Evolutionary conservation across 2,329 filamentous ascomycete species (phyloP), one percentile per base, ranked within the genome.

Genomic region (Bertia moriformis): DNA sequence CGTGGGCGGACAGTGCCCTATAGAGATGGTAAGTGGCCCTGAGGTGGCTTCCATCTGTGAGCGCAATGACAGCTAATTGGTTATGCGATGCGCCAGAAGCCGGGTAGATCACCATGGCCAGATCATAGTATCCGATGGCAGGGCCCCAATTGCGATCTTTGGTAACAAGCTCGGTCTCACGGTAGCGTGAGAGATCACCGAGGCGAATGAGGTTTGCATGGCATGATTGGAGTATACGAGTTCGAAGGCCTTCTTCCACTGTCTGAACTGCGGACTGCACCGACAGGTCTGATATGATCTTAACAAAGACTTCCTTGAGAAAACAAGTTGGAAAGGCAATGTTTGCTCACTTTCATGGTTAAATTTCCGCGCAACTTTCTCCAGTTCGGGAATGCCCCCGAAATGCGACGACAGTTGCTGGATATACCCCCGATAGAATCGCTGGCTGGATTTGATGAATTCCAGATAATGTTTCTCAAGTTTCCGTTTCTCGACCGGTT

Each of bases 151-250:
- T 73, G 38, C 67, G 69, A 39, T 67, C 62, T 47, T 69, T 71
- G 42, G 55, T 60, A 30, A 68, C 62, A 40, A 75, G 57, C 49
- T 76, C 72, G 18, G 32, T 35, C 15, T 35, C 32, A 15, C 74
- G 70, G 51, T 78, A 80, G 40, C 75, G 68, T 33, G 71, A 78
- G 29, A 80, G 65, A 50, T 80, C 75, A 19, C 75, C 75, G 20
- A 78, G 64, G 38, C 72, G 71, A 40, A 79, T 72, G 39, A 79
- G 59, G 4, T 71, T 69, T 37, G 69, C 63, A 55, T 78, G 70
- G 47, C 70, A 76, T 14, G 71, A 73, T 38, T 57, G 52, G 35
- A 73, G 57, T 38, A 74, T 59, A 29, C 54, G 52, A 18, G 55
- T 53, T 40, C 60, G 63, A 38, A 71, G 48, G 22, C 58, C 45